Evolutionary conservation across 2,329 filamentous ascomycete genomes (phyloP), one percentile per base, ranked within the genome.

Genomic region (Colletotrichum nymphaeae): DNA sequence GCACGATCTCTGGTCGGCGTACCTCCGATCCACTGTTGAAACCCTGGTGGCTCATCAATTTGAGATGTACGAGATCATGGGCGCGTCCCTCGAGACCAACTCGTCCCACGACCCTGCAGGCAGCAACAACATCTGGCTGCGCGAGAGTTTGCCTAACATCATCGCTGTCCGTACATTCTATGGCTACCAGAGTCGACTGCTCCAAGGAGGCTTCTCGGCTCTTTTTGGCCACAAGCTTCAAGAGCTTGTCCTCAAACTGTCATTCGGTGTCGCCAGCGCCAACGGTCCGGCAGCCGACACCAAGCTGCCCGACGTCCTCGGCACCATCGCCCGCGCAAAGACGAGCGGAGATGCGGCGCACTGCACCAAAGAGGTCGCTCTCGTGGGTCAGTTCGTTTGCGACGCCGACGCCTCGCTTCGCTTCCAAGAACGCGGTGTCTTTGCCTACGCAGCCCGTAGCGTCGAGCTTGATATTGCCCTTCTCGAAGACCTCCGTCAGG

Each of bases 1-100:
- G 1, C 87, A 89, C 67, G 85, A 88, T 74, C 81, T 88, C 7
- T 89, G 87, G 87, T 79, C 84, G 0, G 83, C 84, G 0, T 89
- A 89, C 71, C 81, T 89, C 1, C 81, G 85, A 1, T 85, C 83
- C 0, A 84, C 83, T 0, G 86, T 88, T 1, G 88, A 89, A 76
- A 88, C 86, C 0, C 80, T 89, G 0, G 87, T 88, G 0, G 86
- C 87, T 1, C 85, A 89, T 62, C 86, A 86, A 68, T 88, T 89
- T 71, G 87, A 89, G 76, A 88, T 88, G 80, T 83, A 88, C 53
- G 84, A 88, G 26, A 86, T 89, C 55, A 82, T 87, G 78, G 85
- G 84, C 3, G 83, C 83, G 0, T 80, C 81, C 19, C 42, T 73
- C 5, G 60, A 70, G 35, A 57, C 70, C 7, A 35, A 46, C 19